Evolutionary conservation across 108 stramenopile genomes (phyloP).

Genomic region (Fistulifera pelliculosa): DNA sequence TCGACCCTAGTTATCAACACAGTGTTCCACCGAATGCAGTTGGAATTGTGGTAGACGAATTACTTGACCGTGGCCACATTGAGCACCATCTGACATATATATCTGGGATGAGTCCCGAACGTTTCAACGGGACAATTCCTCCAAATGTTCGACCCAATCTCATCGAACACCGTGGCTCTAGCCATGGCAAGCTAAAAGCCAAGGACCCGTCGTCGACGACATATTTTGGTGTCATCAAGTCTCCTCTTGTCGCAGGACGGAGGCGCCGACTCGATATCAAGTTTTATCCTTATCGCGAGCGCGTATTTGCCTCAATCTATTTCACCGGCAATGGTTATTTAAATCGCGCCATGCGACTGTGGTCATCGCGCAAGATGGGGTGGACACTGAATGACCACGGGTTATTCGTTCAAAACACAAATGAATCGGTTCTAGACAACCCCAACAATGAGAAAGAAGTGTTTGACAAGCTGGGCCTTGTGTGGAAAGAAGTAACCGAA

Average conservation of each 20-base stretch:
- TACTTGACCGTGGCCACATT: constrained; percentile 32
- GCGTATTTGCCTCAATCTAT: constrained; percentile 42
- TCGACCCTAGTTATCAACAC: constrained; percentile 13
- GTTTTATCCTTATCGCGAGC: constrained; percentile 39
- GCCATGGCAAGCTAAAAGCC: neutral
- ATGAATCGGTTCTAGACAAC: constrained; percentile 8
- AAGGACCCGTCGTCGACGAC: constrained; percentile 4
- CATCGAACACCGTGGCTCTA: neutral
- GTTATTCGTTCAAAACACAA: constrained; percentile 12
- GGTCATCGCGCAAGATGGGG: constrained; percentile 20
- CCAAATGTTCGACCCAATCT: neutral
- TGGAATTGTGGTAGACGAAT: constrained; percentile 27
- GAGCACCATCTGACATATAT: constrained; percentile 33
- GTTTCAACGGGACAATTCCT: neutral
- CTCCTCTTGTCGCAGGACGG: constrained; percentile 13
- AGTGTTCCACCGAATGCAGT: constrained; percentile 25
- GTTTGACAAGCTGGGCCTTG: constrained; percentile 38
- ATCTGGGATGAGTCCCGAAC: constrained; percentile 15
- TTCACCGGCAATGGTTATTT: constrained; percentile 57
- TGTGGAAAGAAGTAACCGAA: constrained; percentile 39
- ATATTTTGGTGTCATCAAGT: constrained; percentile 43
- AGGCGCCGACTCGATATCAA: constrained; percentile 48
- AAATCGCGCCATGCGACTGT: constrained; percentile 52
- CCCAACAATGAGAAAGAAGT: constrained; percentile 33
- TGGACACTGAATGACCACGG: constrained; percentile 41